A percentile compares a stretch with the other conserved stretches of the same genome.
phyloP scores from a whole-genome alignment of 352 stramenopile genomes.

The Phytophthora pisi region DNA sequence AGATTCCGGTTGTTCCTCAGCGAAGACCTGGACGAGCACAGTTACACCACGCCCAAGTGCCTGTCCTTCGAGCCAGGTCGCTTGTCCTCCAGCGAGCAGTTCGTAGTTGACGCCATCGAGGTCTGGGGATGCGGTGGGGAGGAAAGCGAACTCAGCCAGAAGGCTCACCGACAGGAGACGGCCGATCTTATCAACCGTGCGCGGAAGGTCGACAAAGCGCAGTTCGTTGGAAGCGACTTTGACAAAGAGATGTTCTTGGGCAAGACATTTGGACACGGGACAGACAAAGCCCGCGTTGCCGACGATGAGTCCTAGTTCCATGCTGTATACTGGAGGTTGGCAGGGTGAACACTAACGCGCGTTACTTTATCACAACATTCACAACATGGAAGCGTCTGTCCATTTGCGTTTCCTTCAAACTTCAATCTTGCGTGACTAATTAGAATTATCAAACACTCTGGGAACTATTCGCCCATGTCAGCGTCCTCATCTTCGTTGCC shows the following conservation, averaged over 20 bases:
- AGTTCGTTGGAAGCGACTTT: constrained; percentile 85
- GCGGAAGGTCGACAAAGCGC: constrained; percentile 87
- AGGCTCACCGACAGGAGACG: constrained; percentile 74
- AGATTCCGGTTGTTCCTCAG: constrained; percentile 82
- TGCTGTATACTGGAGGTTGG: neutral
- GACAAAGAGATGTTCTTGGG: constrained; percentile 83
- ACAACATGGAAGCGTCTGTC: constrained; percentile 31
- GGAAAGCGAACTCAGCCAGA: constrained; percentile 54
- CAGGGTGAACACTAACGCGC: constrained; percentile 1
- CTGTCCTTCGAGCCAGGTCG: constrained; percentile 73
- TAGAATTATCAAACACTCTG: constrained; percentile 40
- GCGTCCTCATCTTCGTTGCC: constrained; percentile 44
- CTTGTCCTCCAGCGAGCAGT: constrained; percentile 64
- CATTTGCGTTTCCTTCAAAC: constrained; percentile 23
- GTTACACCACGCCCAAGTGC: constrained; percentile 79
- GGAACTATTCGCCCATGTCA: constrained; percentile 48
- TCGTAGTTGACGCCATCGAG: constrained; percentile 72
- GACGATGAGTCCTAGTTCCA: constrained; percentile 64
- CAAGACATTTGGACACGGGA: constrained; percentile 81
- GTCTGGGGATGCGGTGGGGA: constrained; percentile 83
- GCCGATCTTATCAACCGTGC: constrained; percentile 84
- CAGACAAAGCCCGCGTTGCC: constrained; percentile 61
- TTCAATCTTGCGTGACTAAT: constrained; percentile 34
- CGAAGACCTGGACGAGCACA: constrained; percentile 85
- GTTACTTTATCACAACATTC: constrained; percentile 4